phyloP scores from a whole-genome alignment of 2,329 filamentous ascomycete species.

The Neopestalotiopsis sp. region DNA sequence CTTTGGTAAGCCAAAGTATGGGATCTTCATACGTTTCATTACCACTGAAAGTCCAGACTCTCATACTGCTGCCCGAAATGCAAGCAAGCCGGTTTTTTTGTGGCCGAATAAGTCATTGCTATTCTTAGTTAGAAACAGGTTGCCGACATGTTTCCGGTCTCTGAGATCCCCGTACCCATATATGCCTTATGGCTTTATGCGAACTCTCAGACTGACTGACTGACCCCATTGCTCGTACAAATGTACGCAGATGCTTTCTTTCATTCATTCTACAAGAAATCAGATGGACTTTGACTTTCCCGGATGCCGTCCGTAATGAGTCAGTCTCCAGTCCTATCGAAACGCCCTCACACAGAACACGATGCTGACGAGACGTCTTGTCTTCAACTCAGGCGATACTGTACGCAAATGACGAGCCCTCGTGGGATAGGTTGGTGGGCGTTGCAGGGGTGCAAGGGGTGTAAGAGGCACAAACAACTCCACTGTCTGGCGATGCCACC shows the following conservation, averaged over 20 bases:
- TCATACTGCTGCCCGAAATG: neutral
- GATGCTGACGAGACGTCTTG: constrained; percentile 8
- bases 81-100: neutral
- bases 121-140: constrained; percentile 3
- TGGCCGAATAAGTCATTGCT: neutral
- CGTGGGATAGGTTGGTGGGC: constrained; percentile 30
- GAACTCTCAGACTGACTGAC: neutral
- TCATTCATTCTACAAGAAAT: constrained; percentile 13
- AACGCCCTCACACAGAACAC: neutral
- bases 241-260: neutral
- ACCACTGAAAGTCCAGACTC: neutral
- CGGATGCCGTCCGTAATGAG: constrained; percentile 5
- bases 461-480: constrained; percentile 15
- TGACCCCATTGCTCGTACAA: neutral
- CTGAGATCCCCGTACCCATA: neutral
- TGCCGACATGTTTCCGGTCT: neutral
- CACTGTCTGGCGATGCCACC: constrained; percentile 20
- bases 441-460: constrained; percentile 21
- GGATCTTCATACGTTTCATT: neutral
- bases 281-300: constrained; percentile 14
- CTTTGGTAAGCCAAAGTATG: neutral
- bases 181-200: neutral
- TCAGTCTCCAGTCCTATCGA: neutral
- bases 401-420: constrained; percentile 34
- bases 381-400: constrained; percentile 20